Conservation (phyloP, 2,329 filamentous ascomycete genomes). For the Alternaria sp. region DNA sequence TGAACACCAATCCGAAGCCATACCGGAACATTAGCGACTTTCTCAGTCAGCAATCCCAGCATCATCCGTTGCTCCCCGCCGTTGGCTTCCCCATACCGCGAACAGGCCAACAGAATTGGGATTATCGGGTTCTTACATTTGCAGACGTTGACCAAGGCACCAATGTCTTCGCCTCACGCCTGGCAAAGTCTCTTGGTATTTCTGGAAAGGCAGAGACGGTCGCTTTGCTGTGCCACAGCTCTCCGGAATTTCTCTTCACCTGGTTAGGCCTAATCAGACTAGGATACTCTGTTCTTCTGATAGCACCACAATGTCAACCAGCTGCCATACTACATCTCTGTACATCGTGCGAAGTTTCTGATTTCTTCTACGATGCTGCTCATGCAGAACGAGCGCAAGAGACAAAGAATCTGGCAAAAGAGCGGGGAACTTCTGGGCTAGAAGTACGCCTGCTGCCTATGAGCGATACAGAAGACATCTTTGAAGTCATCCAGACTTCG, state of each 20-base stretch:
- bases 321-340: conserved; percentile 65
- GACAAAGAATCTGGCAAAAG: conserved; percentile 28
- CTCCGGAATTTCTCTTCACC: conserved; percentile 65
- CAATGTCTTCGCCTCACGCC: conserved; percentile 45
- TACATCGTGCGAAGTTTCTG: conserved; percentile 52
- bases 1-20: conserved; percentile 48
- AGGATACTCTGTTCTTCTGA: conserved; percentile 64
- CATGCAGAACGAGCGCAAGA: conserved; percentile 47
- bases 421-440: conserved; percentile 17
- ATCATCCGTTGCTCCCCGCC: conserved; percentile 54
- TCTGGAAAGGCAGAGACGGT: conserved; percentile 48
- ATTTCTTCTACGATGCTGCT: conserved; percentile 59
- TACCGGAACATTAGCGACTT: conserved; percentile 61
- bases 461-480: conserved; percentile 31
- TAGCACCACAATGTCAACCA: conserved; percentile 62
- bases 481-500: conserved; percentile 28
- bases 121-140: conserved; percentile 49
- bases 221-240: conserved; percentile 66
- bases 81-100: conserved; percentile 59
- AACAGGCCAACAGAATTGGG: conserved; percentile 31
- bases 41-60: conserved; percentile 58
- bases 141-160: conserved; percentile 47
- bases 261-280: conserved; percentile 68
- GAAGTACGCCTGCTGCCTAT: conserved; percentile 27
- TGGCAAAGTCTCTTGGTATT: conserved; percentile 31